A percentile compares a stretch with the other conserved stretches of the same genome.
Evolutionary conservation across 129 eudicot species (phyloP).

Genomic region (Glebionis coronaria): DNA sequence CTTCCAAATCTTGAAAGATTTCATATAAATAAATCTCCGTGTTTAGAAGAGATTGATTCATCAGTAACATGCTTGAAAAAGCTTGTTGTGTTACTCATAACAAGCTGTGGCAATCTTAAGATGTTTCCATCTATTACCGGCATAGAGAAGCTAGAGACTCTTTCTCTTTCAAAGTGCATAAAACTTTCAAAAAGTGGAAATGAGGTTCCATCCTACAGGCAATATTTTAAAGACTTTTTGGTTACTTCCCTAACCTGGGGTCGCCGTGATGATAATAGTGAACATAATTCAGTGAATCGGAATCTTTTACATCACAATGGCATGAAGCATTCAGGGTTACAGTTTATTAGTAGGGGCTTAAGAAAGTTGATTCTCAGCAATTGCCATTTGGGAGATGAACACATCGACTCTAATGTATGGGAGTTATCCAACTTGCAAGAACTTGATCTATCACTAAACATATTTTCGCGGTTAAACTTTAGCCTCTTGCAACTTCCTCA

Average conservation of each 20-base stretch:
- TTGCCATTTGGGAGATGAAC: conserved; percentile 21
- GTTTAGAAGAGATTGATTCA: conserved; percentile 19
- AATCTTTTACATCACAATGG: neutral
- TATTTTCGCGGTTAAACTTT: conserved; percentile 4
- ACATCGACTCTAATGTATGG: conserved; percentile 5
- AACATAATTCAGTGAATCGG: neutral
- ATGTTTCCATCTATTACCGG: conserved; percentile 7
- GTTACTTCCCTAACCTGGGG: conserved; percentile 2
- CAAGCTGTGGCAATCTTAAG: conserved; percentile 3
- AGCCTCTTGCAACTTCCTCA: neutral
- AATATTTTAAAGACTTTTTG: conserved; percentile 5
- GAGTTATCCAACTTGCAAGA: conserved; percentile 13
- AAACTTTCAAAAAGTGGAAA: conserved; percentile 4
- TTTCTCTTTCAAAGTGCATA: neutral
- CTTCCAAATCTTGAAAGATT: conserved; percentile 26
- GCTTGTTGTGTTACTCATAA: conserved; percentile 16
- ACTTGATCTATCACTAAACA: conserved; percentile 8
- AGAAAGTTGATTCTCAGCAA: conserved; percentile 7
- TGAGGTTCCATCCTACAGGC: neutral
- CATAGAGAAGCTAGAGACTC: conserved; percentile 12
- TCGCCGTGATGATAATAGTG: neutral
- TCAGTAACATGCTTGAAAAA: conserved; percentile 13
- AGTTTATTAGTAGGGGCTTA: neutral
- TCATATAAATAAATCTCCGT: neutral
- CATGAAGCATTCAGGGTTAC: neutral